These are phyloP conservation scores for Pseudoscleropodium purum DNA, from an alignment of 225 moss, liverwort and hornwort genomes.

Conservation along the genomic window DNA sequence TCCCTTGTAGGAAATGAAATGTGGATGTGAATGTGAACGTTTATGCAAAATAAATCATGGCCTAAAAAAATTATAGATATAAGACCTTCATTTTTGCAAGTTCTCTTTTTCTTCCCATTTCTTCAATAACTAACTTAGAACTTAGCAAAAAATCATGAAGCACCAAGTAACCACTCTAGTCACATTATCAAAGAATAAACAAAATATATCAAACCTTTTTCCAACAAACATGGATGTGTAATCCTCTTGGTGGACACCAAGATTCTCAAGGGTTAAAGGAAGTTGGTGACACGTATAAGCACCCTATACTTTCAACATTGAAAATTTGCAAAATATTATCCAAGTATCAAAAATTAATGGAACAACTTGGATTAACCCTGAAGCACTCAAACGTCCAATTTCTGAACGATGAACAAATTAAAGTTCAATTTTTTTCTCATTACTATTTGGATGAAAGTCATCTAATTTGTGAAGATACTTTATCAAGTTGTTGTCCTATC, in stretches of 20 bases:
- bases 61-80: background rate
- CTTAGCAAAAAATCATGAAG: background rate
- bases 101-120: fast-evolving
- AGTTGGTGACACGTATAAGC: background rate
- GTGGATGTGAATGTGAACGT: no score
- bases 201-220: background rate
- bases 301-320: background rate
- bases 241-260: no score
- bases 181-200: background rate
- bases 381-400: no score
- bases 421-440: no score
- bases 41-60: background rate
- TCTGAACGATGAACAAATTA: no score
- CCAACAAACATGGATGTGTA: background rate
- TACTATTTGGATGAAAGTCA: no score
- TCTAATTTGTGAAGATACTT: no score
- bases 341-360: no score
- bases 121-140: background rate
- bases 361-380: no score
- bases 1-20: fast-evolving
- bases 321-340: background rate
- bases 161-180: background rate
- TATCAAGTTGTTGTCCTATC: no score
- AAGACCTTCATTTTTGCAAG: background rate
- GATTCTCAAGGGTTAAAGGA: fast-evolving